These are phyloP conservation scores for Sphaerostilbella broomeana DNA, from an alignment of 2,329 filamentous ascomycete species.

Conservation along the genomic window DNA sequence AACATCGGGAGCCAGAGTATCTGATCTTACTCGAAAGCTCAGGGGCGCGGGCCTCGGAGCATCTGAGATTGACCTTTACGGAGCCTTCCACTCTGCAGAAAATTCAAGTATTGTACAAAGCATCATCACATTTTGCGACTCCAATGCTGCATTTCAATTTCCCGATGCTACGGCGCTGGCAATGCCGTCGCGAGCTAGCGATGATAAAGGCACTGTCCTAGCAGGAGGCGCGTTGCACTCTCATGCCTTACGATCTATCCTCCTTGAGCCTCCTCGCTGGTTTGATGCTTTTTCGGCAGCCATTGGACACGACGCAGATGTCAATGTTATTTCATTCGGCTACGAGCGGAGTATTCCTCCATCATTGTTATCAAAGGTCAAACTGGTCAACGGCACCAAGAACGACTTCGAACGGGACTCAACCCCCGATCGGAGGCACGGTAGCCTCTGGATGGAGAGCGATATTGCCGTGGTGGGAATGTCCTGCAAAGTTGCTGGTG, in stretches of 20 bases:
- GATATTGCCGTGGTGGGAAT: conserved; percentile 34
- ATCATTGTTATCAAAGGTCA: conserved; percentile 18
- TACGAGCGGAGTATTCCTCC: conserved; percentile 31
- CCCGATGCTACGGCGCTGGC: conserved; percentile 23
- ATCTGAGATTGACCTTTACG: conserved; percentile 1
- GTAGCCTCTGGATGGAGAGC: neutral
- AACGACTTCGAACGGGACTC: too few species aligned
- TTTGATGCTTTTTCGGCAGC: conserved; percentile 18
- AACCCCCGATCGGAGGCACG: too few species aligned
- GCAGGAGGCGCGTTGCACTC: conserved; percentile 21
- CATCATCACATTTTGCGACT: conserved; percentile 18
- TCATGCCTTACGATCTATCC: conserved; percentile 26
- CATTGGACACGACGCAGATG: conserved; percentile 4
- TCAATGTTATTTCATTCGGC: conserved; percentile 29
- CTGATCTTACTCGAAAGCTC: conserved; percentile 16
- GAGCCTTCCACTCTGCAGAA: conserved; percentile 4
- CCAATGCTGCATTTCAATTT: conserved; percentile 25
- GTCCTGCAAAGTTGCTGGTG: conserved; percentile 32
- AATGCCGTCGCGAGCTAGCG: conserved; percentile 17
- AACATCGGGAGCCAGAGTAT: conserved; percentile 14
- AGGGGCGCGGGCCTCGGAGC: neutral
- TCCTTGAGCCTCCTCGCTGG: conserved; percentile 31
- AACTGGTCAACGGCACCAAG: too few species aligned
- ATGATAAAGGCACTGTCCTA: conserved; percentile 14
- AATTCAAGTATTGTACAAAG: neutral